Conservation (phyloP, 2,329 filamentous ascomycete genomes). For the Alternaria triticimaculans region DNA sequence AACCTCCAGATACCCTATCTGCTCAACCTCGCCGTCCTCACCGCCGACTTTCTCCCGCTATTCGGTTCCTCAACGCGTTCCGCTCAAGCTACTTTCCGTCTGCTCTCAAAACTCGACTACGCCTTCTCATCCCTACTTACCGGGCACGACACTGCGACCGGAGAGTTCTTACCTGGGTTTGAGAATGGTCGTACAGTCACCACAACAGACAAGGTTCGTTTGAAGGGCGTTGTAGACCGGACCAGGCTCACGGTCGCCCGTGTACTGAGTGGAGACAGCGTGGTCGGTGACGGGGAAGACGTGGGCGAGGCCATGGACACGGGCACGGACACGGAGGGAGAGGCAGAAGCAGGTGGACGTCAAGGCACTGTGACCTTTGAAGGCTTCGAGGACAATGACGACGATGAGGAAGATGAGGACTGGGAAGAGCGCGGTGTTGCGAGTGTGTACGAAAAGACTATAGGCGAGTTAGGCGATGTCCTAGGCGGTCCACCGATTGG, state of each 20-base stretch:
- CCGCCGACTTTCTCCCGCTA: constrained; percentile 73
- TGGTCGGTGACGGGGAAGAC: constrained; percentile 46
- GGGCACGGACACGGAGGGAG: constrained; percentile 46
- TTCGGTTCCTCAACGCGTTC: constrained; percentile 72
- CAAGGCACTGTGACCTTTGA: constrained; percentile 37
- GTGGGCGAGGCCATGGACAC: constrained; percentile 32
- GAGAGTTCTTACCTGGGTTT: constrained; percentile 73
- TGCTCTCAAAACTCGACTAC: constrained; percentile 80
- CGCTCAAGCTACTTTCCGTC: constrained; percentile 70
- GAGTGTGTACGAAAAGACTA: constrained; percentile 78
- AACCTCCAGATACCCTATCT: constrained; percentile 84
- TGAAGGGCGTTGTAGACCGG: constrained; percentile 80
- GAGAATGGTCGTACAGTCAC: constrained; percentile 68
- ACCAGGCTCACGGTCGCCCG: constrained; percentile 75
- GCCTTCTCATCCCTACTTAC: constrained; percentile 79
- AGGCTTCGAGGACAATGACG: constrained; percentile 53
- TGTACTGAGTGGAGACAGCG: constrained; percentile 64
- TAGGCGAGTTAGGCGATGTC: constrained; percentile 74
- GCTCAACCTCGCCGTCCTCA: constrained; percentile 75
- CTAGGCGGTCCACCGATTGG: constrained; percentile 61
- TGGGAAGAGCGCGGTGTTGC: constrained; percentile 52
- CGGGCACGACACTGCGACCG: constrained; percentile 70
- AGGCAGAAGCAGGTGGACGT: constrained; percentile 29
- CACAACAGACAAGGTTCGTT: constrained; percentile 87
- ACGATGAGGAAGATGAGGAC: constrained; percentile 51